Evolutionary conservation across 768 basidiomycete species (phyloP), one percentile per base, ranked within the genome.

Genomic region (Termitomyces sp.): DNA sequence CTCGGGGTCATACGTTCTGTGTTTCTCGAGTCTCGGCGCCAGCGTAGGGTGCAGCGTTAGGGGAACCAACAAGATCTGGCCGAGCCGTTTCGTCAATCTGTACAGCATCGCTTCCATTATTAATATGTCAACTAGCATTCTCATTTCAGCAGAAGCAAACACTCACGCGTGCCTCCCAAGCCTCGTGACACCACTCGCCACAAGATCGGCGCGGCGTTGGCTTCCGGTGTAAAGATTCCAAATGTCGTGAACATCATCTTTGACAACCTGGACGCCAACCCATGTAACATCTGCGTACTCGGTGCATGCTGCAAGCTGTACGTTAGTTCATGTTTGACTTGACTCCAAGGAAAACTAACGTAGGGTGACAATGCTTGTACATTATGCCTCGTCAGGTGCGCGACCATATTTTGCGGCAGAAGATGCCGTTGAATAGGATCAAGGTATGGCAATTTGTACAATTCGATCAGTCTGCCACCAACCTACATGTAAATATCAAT

Each of bases 391-490:
- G 86, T 87, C 50, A 96, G 81, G 71, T 93, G 91, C 41, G 69
- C 64, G 1, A 75, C 75, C 79, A 95, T 81, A 17, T 71, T 73
- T 33, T 57, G 59, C 1, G 92, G 89, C 7, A 96, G 71, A 35
- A 82, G 64, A 33, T 81, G 79, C 33, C 65, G 65, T 55, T 50
- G 52, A 21, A 83, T 69, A 33, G 83, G 79, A 61, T 93, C 88
- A 42, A 97, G 75, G 71, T 94, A 95, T 1, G 92, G 93, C 41
- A 97, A 75, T 37, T 84, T 75, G 64, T 89, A 86, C 33, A 73
- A 72, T 66, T 94, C 89, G 44, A 94, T 86, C 55, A 86, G 68
- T 52, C 93, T 95, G 55, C 55, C 55, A 59, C 30, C 51, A 38
- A 38, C 56, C 63, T 33, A 57, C 44, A 59, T 47, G 56, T 50